Base-by-base conservation (phyloP, 345 rosid genomes). In the Syzygium aromaticum region DNA sequence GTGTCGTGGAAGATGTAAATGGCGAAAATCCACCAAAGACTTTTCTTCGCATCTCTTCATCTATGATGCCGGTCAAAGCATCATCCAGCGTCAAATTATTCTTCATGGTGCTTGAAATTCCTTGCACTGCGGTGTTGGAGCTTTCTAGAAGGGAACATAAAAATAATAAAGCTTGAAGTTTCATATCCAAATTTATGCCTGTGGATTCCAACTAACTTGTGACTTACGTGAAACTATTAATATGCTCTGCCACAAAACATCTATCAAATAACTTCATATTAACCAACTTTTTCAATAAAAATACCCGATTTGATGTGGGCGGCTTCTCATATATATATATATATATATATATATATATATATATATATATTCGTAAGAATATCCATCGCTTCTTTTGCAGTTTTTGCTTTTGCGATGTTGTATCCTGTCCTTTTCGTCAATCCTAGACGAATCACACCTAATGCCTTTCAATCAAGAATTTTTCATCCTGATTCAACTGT, bases 131-230 rank as follows among this genome's bases (percentile, higher is more conserved):
- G 61, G n/a, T 56, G 25, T 23, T 56, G 61, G 9, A 56, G 61
- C n/a, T 56, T 56, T 56, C 0, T 0, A 0, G 13, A 56, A 56
- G 1, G n/a, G 1, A 56, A 23, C n/a, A 56, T 56, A 56, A 56
- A 56, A 9, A 56, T 56, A 56, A 23, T 23, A 56, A 56, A 56
- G 11, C 6, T 56, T 56, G 13, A 5, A 56, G n/a, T n/a, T 56
- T 56, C 3, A 9, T 56, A 56, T 9, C 5, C 12, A 56, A 3
- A 23, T 56, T 22, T 56, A 56, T 23, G 61, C 5, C 0, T 56
- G 59, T 0, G 25, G 0, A 56, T 56, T 56, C 12, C 0, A 56
- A 0, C 25, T 56, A 0, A 56, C 0, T 0, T 9, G 1, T 56
- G n/a, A 56, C 61, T 0, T 56, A 0, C 11, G 11, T 10, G 3